Percentiles rank a stretch among this genome's conserved stretches.
phyloP scores from a whole-genome alignment of 2,329 filamentous ascomycete genomes.

The Rhexocercosporidium sp. region DNA sequence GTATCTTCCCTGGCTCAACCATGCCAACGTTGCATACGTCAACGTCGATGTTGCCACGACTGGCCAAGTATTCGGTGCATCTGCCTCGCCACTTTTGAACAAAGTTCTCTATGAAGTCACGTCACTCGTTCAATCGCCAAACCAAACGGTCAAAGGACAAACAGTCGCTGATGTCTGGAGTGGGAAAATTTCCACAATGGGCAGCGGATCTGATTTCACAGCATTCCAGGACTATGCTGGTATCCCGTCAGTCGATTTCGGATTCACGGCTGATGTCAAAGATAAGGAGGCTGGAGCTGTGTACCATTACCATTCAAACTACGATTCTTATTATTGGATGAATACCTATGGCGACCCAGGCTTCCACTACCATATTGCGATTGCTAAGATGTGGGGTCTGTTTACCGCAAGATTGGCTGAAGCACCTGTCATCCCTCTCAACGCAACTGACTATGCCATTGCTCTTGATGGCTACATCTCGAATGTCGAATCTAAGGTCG shows the following conservation, averaged over 20 bases:
- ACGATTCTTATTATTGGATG: constrained; percentile 88
- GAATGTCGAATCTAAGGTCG: constrained; percentile 39
- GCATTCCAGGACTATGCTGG: constrained; percentile 65
- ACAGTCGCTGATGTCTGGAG: constrained; percentile 54
- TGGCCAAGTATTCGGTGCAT: constrained; percentile 60
- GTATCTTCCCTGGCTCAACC: constrained; percentile 74
- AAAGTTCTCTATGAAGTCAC: constrained; percentile 63
- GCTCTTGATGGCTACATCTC: constrained; percentile 41
- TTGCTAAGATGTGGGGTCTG: constrained; percentile 58
- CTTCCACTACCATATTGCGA: constrained; percentile 64
- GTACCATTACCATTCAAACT: constrained; percentile 84
- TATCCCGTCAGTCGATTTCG: constrained; percentile 60
- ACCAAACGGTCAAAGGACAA: constrained; percentile 45
- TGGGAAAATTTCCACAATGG: constrained; percentile 60
- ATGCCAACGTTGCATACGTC: constrained; percentile 73
- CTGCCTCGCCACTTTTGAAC: constrained; percentile 68
- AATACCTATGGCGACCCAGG: constrained; percentile 73
- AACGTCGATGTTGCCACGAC: constrained; percentile 76
- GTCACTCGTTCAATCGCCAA: constrained; percentile 50
- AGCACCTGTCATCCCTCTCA: constrained; percentile 56
- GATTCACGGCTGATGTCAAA: constrained; percentile 45
- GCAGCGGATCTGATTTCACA: constrained; percentile 71
- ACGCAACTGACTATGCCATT: constrained; percentile 51
- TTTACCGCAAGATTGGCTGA: constrained; percentile 56
- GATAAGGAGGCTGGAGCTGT: constrained; percentile 49